Evolutionary conservation across 2,329 filamentous ascomycete genomes (phyloP), one percentile per base, ranked within the genome.

Genomic region (Aspergillus carbonarius): DNA sequence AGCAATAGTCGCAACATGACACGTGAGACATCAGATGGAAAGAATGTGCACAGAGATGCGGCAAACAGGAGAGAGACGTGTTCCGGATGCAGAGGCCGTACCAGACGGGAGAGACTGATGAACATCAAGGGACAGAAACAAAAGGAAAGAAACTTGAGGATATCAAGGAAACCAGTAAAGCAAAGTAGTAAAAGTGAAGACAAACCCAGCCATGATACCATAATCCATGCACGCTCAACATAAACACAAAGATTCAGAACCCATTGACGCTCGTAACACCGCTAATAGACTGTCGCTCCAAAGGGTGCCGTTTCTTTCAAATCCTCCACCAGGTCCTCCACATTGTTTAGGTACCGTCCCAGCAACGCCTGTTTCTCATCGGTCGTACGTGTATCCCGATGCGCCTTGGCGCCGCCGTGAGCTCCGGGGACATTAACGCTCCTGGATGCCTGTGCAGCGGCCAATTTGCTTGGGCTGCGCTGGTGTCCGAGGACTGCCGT

Each of bases 301-400:
- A 92, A 92, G 0, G 91, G 89, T 48, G 89, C 88, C 65, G 86
- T 90, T 72, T 91, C 91, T 64, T 88, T 86, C 67, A 97, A 77
- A 74, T 97, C 92, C 72, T 90, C 87, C 55, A 96, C 91, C 60
- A 96, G 81, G 66, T 93, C 91, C 62, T 93, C 90, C 25, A 96
- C 91, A 70, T 90, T 95, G 74, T 83, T 89, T 70, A 96, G 80
- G 74, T 95, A 91, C 64, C 85, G 83, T 44, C 89, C 90, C 39
- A 96, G 79, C 73, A 96, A 77, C 52, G 82, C 82, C 78, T 95
- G 91, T 79, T 96, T 96, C 74, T 96, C 90, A 64, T 89, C 86
- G 10, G 90, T 92, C 7, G 83, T 86, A 59, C 86, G 83, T n/a
- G 83, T 88, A 59, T 77, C 74, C 35, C 73, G 69, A 23, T 57